These are phyloP conservation scores for Leptomonas pyrrhocoris DNA, from an alignment of 208 protist genomes.

Conservation along the genomic window DNA sequence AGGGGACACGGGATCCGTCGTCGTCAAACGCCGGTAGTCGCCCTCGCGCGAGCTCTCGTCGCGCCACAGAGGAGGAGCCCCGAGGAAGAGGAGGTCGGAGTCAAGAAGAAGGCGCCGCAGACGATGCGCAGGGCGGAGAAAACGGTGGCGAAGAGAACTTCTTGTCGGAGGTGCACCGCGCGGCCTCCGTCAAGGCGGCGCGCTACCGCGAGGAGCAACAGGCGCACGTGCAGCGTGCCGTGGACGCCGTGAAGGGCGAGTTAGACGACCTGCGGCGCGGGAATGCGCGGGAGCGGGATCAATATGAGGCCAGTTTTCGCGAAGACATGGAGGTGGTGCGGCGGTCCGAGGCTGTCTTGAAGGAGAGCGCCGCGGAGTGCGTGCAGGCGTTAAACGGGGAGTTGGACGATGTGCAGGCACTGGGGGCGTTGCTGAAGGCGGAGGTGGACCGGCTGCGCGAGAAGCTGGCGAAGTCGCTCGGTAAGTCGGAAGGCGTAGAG, in stretches of 20 bases:
- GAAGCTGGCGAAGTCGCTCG: conserved; percentile 49
- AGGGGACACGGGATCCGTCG: neutral
- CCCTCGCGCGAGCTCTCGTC: conserved; percentile 14
- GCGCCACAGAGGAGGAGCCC: conserved; percentile 13
- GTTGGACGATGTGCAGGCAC: conserved; percentile 77
- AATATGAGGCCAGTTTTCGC: conserved; percentile 55
- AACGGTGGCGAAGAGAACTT: conserved; percentile 11
- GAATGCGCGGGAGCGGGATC: conserved; percentile 75
- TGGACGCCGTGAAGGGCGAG: conserved; percentile 56
- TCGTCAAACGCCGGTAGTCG: neutral
- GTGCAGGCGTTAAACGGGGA: conserved; percentile 79
- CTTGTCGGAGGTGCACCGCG: conserved; percentile 50
- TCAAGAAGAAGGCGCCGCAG: no score
- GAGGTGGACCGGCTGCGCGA: conserved; percentile 73
- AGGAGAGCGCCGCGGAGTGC: conserved; percentile 71
- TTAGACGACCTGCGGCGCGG: conserved; percentile 55
- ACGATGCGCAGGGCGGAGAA: no score
- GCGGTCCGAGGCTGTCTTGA: conserved; percentile 63
- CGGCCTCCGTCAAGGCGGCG: conserved; percentile 58
- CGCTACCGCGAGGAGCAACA: conserved; percentile 60
- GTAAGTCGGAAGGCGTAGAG: conserved; percentile 63
- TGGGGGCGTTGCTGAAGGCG: conserved; percentile 65
- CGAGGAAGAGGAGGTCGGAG: no score
- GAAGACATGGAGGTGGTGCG: conserved; percentile 77
- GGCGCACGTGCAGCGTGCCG: conserved; percentile 50